Base-by-base conservation (phyloP, 2,329 filamentous ascomycete species). In the Cladobotryum protrusum region DNA sequence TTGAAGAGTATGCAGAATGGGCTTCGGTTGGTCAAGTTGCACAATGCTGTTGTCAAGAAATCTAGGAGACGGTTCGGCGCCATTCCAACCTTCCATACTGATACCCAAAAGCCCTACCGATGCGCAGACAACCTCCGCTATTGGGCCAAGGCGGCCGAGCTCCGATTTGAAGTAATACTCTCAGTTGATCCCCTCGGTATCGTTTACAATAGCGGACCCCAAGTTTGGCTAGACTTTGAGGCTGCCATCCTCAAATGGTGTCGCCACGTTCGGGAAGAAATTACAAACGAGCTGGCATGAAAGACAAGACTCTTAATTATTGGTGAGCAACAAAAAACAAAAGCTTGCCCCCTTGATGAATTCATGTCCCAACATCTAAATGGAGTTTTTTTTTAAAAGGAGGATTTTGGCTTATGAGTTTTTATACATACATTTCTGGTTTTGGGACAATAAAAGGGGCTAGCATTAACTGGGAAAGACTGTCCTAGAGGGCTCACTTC, bases 131-230 rank as follows among this genome's bases (percentile, higher is more conserved):
- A 99, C 66, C 76, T 99, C 54, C 82, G 90, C 37, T 99, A 87
- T 74, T 99, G 93, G 92, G 81, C 87, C 69, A 99, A 99, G 72
- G 93, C 92, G 1, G 90, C 91, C 7, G 91, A 99, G 71, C 76
- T 97, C 52, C 83, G 93, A 49, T 99, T 92, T 85, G 93, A 97
- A 69, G 81, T 91, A 36, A 79, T 87, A 58, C 75, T 97, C 46
- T 81, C 85, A 55, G 77, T 96, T 48, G 89, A 96, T 62, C 89
- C 92, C 18, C 85, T 95, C 68, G 89, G 86, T 24, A 79, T 96
- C 7, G 91, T 96, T 18, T 86, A 91, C 63, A 85, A 85, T 62
- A 85, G 77, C 52, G 76, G 80, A 45, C 77, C 77, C 1, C 76
- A 81, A 47, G 82, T 83, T 12, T 96, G 91, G 91, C 73, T 78